Conservation (phyloP, 129 eudicot genomes). For the Pittosporum tobira region DNA sequence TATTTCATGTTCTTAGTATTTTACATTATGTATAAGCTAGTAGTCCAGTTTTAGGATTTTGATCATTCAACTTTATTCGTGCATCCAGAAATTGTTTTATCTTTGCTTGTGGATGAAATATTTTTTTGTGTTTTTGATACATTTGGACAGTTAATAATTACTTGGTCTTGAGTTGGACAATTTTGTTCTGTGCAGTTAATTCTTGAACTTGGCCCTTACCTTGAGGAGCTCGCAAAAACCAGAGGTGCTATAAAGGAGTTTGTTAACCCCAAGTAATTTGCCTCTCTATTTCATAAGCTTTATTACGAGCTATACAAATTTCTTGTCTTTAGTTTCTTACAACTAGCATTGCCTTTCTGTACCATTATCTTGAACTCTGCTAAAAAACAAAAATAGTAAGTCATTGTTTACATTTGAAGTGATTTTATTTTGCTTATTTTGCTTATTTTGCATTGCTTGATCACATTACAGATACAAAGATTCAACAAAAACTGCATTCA, state of each 20-base stretch:
- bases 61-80: too few species aligned
- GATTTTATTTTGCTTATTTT: too few species aligned
- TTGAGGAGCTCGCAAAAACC: constrained; percentile 82
- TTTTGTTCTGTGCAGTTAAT: constrained; percentile 47
- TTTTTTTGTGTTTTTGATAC: too few species aligned
- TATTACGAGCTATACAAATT: too few species aligned
- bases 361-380: neutral
- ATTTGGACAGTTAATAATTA: neutral
- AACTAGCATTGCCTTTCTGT: neutral
- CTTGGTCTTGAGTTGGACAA: neutral
- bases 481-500: constrained; percentile 69
- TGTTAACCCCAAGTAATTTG: constrained; percentile 87
- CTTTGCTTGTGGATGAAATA: neutral
- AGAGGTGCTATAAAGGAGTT: constrained; percentile 93
- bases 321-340: neutral
- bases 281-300: constrained; percentile 8
- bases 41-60: neutral
- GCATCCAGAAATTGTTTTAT: neutral
- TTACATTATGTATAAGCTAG: neutral
- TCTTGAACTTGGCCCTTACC: constrained; percentile 74
- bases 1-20: too few species aligned
- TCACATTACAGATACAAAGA: constrained; percentile 73
- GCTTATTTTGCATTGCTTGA: neutral
- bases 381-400: too few species aligned
- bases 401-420: too few species aligned